phyloP scores from a whole-genome alignment of 1,139 yeast species.

The Zygosaccharomyces pseudobailii region DNA sequence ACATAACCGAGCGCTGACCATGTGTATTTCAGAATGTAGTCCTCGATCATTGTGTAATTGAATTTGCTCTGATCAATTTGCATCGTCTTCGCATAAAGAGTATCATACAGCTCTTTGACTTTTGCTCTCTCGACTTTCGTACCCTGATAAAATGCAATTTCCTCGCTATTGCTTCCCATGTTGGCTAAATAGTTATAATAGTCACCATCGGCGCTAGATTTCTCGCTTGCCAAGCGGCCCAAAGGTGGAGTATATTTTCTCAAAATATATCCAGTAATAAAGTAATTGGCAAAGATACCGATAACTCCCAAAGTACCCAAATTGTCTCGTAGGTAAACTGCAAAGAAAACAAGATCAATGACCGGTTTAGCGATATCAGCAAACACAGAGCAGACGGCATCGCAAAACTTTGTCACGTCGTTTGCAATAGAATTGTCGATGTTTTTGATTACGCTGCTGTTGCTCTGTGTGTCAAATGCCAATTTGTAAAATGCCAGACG shows the following conservation, averaged over 20 bases:
- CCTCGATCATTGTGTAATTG: constrained; percentile 72
- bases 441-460: constrained; percentile 41
- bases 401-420: constrained; percentile 78
- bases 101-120: constrained; percentile 53
- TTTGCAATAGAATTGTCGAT: constrained; percentile 75
- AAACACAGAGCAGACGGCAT: constrained; percentile 75
- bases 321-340: constrained; percentile 77
- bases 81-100: constrained; percentile 49
- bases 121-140: constrained; percentile 73
- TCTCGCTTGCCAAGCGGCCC: constrained; percentile 69
- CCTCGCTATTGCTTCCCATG: constrained; percentile 84
- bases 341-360: constrained; percentile 81
- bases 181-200: constrained; percentile 84
- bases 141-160: constrained; percentile 92
- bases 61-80: constrained; percentile 44
- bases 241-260: constrained; percentile 77
- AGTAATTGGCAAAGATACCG: constrained; percentile 79
- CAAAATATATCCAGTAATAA: constrained; percentile 70
- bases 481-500: constrained; percentile 78
- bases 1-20: constrained; percentile 95
- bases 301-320: constrained; percentile 80
- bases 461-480: constrained; percentile 42
- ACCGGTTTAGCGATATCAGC: constrained; percentile 90
- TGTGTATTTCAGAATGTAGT: constrained; percentile 80
- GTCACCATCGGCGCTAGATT: constrained; percentile 80